phyloP scores from a whole-genome alignment of 768 basidiomycete species.

The Gymnopilus dilepis region DNA sequence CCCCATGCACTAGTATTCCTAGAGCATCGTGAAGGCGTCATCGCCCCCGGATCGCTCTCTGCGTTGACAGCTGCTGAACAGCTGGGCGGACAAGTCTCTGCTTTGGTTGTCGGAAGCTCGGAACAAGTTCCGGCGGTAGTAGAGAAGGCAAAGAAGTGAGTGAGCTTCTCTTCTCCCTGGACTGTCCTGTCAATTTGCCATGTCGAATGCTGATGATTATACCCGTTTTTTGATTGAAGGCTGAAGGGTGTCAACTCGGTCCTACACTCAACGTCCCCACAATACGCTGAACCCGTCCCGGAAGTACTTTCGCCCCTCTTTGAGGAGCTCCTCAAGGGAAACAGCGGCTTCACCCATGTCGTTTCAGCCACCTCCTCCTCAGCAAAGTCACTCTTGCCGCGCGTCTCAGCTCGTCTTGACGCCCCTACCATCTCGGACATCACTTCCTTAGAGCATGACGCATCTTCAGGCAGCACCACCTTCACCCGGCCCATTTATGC shows the following conservation, averaged over 20 bases:
- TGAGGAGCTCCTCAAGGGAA: slow-evolving; percentile 66
- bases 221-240: slow-evolving; percentile 41
- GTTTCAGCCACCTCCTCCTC: slow-evolving; percentile 91
- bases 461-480: slow-evolving; percentile 72
- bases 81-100: slow-evolving; percentile 87
- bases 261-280: slow-evolving; percentile 71
- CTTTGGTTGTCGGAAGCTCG: slow-evolving; percentile 71
- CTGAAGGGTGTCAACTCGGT: slow-evolving; percentile 70
- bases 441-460: slow-evolving; percentile 78
- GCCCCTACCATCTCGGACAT: slow-evolving; percentile 92
- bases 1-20: slow-evolving; percentile 87
- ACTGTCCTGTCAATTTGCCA: neutral
- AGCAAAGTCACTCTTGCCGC: slow-evolving; percentile 92
- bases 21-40: slow-evolving; percentile 81
- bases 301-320: slow-evolving; percentile 86
- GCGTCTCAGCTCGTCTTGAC: slow-evolving; percentile 89
- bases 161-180: neutral
- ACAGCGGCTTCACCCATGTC: slow-evolving; percentile 82
- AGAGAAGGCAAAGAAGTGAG: slow-evolving; percentile 81
- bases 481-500: slow-evolving; percentile 97
- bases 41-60: slow-evolving; percentile 86
- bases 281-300: slow-evolving; percentile 72
- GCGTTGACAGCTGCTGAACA: slow-evolving; percentile 90
- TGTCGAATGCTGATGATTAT: slow-evolving; percentile 11
- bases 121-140: slow-evolving; percentile 70